Conservation (phyloP, 768 basidiomycete genomes). For the Collybia sordida region DNA sequence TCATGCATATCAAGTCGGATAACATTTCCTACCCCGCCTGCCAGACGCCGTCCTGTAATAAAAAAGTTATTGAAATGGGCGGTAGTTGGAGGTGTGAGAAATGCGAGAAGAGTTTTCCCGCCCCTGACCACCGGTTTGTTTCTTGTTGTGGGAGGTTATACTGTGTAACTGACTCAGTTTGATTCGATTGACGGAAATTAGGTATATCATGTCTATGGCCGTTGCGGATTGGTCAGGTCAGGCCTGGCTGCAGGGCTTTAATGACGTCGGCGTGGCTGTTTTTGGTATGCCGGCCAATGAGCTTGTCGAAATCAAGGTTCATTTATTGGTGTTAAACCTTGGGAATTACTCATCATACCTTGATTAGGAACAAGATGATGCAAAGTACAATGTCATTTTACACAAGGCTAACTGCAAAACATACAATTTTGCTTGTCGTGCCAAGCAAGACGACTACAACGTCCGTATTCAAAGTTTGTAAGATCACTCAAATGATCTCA, state of each 20-base stretch:
- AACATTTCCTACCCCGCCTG: constrained; percentile 90
- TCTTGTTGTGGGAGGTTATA: not conserved
- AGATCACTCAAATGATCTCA: not conserved
- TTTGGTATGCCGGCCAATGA: constrained; percentile 82
- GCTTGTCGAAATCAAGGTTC: constrained; percentile 69
- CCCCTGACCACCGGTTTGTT: constrained; percentile 80
- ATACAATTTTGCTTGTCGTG: constrained; percentile 84
- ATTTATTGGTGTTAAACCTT: not conserved
- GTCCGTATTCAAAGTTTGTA: no score
- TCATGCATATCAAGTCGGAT: constrained; percentile 85
- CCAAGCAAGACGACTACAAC: constrained; percentile 84
- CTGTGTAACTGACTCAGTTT: not conserved
- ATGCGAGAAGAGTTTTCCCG: constrained; percentile 68
- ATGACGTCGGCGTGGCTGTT: constrained; percentile 79
- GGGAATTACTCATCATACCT: constrained; percentile 1
- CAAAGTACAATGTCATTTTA: constrained; percentile 57
- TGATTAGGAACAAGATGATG: constrained; percentile 57
- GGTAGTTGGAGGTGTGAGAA: constrained; percentile 92
- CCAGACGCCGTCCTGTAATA: constrained; percentile 75
- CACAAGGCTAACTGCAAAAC: constrained; percentile 64
- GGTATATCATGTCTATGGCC: constrained; percentile 82
- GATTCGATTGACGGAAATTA: constrained; percentile 21
- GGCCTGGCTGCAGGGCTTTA: constrained; percentile 93
- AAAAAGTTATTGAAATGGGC: constrained; percentile 79
- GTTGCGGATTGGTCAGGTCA: constrained; percentile 90